Percentiles rank a stretch among this genome's conserved stretches.
Conservation (phyloP, 2,329 filamentous ascomycete genomes). For the Penicillium brasilianum region DNA sequence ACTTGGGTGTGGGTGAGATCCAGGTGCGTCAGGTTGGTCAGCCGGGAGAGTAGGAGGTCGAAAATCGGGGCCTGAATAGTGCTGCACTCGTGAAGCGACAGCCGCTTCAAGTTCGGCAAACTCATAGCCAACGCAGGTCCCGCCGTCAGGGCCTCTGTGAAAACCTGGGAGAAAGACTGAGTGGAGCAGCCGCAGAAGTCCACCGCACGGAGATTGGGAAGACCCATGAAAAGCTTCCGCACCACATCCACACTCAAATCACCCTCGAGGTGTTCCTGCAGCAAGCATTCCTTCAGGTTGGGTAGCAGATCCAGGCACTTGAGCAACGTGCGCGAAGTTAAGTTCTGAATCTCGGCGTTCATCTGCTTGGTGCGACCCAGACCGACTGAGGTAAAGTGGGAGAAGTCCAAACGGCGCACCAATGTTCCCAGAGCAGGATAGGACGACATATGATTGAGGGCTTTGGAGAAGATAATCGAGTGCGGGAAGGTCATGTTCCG, state of each 20-base stretch:
- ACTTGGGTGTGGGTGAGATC: constrained; percentile 80
- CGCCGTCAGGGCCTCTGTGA: constrained; percentile 59
- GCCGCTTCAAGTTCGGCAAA: constrained; percentile 64
- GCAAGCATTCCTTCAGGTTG: constrained; percentile 76
- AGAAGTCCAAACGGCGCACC: constrained; percentile 80
- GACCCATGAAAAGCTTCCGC: constrained; percentile 70
- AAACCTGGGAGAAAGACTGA: constrained; percentile 67
- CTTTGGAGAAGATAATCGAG: constrained; percentile 82
- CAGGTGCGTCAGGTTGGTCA: constrained; percentile 72
- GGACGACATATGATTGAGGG: constrained; percentile 69
- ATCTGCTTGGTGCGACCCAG: constrained; percentile 76
- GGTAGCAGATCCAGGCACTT: constrained; percentile 74
- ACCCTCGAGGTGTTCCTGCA: constrained; percentile 79
- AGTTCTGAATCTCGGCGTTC: constrained; percentile 74
- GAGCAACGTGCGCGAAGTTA: constrained; percentile 74
- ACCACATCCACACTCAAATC: constrained; percentile 73
- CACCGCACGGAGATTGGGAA: constrained; percentile 68
- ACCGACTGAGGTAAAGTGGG: constrained; percentile 80
- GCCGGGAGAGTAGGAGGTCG: constrained; percentile 71
- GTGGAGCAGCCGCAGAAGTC: constrained; percentile 81
- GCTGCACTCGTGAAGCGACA: constrained; percentile 80
- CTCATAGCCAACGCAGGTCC: constrained; percentile 56
- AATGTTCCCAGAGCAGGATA: constrained; percentile 74
- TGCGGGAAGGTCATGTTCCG: constrained; percentile 81
- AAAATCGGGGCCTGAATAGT: constrained; percentile 71